Base-by-base conservation (phyloP, 2,329 filamentous ascomycete species). In the Exserohilum rostratum region DNA sequence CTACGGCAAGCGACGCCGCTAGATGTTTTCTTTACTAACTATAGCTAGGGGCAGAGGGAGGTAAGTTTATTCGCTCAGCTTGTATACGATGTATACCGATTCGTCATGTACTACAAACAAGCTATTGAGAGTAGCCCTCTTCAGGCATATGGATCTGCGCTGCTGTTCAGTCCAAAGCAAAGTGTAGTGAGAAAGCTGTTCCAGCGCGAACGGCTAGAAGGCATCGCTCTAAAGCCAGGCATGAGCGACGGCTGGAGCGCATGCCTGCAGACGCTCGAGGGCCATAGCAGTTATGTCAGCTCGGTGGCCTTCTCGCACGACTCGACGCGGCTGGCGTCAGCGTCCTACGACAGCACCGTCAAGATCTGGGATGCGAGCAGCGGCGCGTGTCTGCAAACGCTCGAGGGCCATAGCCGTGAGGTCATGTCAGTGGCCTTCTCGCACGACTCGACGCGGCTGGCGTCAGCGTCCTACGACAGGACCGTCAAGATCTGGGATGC, bases 401-500 rank as follows among this genome's bases (percentile, higher is more conserved):
- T n/a, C n/a, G n/a, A n/a, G n/a, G n/a, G n/a, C n/a, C n/a, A n/a
- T n/a, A n/a, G n/a, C n/a, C n/a, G n/a, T n/a, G n/a, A n/a, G n/a
- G n/a, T n/a, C n/a, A n/a, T n/a, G n/a, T n/a, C n/a, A n/a, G n/a
- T n/a, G n/a, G n/a, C n/a, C n/a, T n/a, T n/a, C n/a, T n/a, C n/a
- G n/a, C n/a, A 25, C 60, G 54, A 44, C 22, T 45, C 55, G 10
- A 20, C n/a, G n/a, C 12, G 10, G 6, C 22, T 44, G 4, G 48
- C 59, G 55, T 58, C 55, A 38, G 55, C 35, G 33, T 55, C 49
- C 17, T 5, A 15, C 1, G 48, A 52, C 27, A 40, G 17, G 18
- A 52, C 38, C 39, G 46, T 37, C 6, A 38, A 42, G 42, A 13
- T 40, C 4, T 40, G 38, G 38, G 38, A 40, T n/a, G 29, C 18